Evolutionary conservation across 208 protist genomes (phyloP).

Genomic region (Leishmania gerbilli): DNA sequence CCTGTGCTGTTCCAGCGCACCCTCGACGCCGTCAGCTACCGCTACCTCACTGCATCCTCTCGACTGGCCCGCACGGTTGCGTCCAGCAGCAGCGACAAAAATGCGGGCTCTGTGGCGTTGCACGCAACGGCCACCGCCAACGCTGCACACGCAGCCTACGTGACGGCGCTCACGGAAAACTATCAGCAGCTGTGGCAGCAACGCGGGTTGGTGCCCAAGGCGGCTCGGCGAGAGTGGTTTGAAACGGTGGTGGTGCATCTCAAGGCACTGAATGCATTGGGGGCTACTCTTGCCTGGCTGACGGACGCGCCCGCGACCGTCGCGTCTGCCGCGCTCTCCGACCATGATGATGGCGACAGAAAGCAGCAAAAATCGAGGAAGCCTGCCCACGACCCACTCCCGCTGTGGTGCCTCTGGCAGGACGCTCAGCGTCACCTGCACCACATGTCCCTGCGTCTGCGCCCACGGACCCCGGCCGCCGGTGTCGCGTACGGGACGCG

Average conservation of each 20-base stretch:
- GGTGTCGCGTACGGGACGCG: conserved; percentile 24
- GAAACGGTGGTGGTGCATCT: conserved; percentile 48
- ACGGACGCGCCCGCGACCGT: conserved; percentile 1
- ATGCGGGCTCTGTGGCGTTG: neutral
- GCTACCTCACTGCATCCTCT: conserved; percentile 10
- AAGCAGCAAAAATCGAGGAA: conserved; percentile 12
- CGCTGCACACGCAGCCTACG: neutral
- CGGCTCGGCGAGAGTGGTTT: conserved; percentile 54
- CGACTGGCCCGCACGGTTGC: conserved; percentile 8
- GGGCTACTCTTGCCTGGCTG: conserved; percentile 22
- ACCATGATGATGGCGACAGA: neutral
- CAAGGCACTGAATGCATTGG: conserved; percentile 12
- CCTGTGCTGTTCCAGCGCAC: conserved; percentile 34
- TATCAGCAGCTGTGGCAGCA: conserved; percentile 33
- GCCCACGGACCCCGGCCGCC: conserved; percentile 15
- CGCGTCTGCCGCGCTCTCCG: neutral
- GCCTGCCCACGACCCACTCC: conserved; percentile 6
- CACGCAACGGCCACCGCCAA: neutral
- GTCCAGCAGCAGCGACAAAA: neutral
- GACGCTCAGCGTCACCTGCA: conserved; percentile 36
- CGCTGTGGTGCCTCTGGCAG: conserved; percentile 43
- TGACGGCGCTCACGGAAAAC: conserved; percentile 10
- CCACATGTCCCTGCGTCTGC: conserved; percentile 36
- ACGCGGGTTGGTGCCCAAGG: conserved; percentile 18
- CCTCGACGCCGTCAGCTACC: conserved; percentile 34